Percentiles rank a stretch among this genome's conserved stretches.
Evolutionary conservation across 177 flowering plant species (phyloP).

Genomic region (Telopea speciosissima): DNA sequence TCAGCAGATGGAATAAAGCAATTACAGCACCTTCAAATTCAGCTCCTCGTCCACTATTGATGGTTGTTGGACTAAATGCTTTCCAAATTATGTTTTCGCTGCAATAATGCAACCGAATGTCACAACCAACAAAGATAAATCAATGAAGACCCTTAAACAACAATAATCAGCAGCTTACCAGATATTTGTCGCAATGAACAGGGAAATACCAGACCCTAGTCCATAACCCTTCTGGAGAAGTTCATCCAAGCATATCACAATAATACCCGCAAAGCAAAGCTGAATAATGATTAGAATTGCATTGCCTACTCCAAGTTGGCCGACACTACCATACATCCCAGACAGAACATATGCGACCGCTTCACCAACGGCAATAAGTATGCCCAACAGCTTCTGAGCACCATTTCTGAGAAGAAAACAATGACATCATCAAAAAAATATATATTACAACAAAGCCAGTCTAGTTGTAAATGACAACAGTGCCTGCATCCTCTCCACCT

Average conservation of each 20-base stretch:
- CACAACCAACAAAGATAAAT: neutral
- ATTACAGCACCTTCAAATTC: constrained; percentile 37
- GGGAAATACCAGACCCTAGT: constrained; percentile 33
- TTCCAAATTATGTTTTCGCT: constrained; percentile 37
- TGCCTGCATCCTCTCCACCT: neutral
- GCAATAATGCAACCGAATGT: constrained; percentile 1
- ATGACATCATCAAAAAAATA: neutral
- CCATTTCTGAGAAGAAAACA: constrained; percentile 21
- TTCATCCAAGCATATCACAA: constrained; percentile 30
- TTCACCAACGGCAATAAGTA: constrained; percentile 28
- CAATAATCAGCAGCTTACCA: constrained; percentile 18
- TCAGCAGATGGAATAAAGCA: constrained; percentile 31
- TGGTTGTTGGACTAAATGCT: constrained; percentile 33
- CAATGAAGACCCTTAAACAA: neutral
- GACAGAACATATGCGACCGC: constrained; percentile 34
- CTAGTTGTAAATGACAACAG: neutral
- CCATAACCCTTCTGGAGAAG: constrained; percentile 38
- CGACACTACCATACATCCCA: constrained; percentile 32
- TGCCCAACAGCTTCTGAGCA: constrained; percentile 31
- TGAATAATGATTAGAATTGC: constrained; percentile 30
- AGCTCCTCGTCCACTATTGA: constrained; percentile 34
- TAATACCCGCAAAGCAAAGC: constrained; percentile 31
- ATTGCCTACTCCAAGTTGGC: constrained; percentile 33
- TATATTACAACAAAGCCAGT: too few relatives aligned
- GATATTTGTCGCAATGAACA: constrained; percentile 33